Evolutionary conservation across 176 grass and related monocot genomes (phyloP).

Genomic region (bread wheat (Triticum aestivum)): DNA sequence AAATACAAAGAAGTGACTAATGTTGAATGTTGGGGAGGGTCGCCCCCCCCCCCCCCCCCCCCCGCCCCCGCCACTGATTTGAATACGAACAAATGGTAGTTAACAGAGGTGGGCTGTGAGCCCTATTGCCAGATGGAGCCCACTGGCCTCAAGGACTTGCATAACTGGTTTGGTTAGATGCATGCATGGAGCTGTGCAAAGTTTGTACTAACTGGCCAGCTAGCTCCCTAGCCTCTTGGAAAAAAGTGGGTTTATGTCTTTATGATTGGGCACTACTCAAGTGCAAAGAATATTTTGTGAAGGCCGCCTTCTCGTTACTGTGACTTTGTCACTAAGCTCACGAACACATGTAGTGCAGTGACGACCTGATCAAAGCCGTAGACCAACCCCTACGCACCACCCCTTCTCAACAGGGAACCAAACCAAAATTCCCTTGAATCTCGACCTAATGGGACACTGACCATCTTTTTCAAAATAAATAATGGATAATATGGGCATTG

Average conservation of each 20-base stretch:
- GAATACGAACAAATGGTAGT: neutral
- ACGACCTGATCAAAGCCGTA: slow-evolving; percentile 6
- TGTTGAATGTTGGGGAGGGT: too few relatives aligned
- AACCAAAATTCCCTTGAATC: slow-evolving; percentile 8
- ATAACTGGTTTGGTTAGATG: slow-evolving; percentile 21
- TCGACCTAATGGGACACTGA: slow-evolving; percentile 21
- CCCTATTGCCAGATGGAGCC: neutral
- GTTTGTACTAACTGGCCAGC: slow-evolving; percentile 11
- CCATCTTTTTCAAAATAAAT: neutral
- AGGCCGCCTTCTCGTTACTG: slow-evolving; percentile 31
- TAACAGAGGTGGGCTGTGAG: neutral
- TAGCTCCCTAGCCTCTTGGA: slow-evolving; percentile 26
- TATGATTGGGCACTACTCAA: slow-evolving; percentile 14
- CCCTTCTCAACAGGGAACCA: neutral
- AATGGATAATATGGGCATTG: neutral
- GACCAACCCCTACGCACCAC: neutral
- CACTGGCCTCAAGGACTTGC: neutral
- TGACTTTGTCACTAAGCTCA: slow-evolving; percentile 24
- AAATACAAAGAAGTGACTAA: too few relatives aligned
- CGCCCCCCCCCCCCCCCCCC: too few relatives aligned
- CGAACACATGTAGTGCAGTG: slow-evolving; percentile 33
- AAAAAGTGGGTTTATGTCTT: neutral
- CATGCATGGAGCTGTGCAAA: neutral
- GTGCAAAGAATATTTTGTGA: slow-evolving; percentile 18
- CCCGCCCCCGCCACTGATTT: neutral